Evolutionary conservation across 2,329 filamentous ascomycete species (phyloP).

Genomic region (Fusarium sp.): DNA sequence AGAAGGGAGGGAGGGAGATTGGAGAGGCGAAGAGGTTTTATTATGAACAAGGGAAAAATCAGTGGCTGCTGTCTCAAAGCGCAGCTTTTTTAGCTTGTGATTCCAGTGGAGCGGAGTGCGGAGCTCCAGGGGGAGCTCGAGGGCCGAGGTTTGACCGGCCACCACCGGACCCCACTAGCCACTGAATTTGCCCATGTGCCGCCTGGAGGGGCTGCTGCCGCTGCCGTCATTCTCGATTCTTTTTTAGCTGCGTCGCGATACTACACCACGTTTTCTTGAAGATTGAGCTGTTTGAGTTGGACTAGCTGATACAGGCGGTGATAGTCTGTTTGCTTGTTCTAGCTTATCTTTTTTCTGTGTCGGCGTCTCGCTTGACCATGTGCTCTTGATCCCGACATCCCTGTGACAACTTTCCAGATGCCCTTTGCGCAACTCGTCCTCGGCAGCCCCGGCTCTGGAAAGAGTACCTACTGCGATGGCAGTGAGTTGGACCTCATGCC

Average conservation of each 20-base stretch:
- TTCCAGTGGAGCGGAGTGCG: slow-evolving; percentile 21
- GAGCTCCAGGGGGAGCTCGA: slow-evolving; percentile 41
- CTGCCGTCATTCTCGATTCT: slow-evolving; percentile 22
- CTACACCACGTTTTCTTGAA: slow-evolving; percentile 9
- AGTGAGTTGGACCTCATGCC: slow-evolving; percentile 63
- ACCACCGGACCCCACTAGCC: slow-evolving; percentile 27
- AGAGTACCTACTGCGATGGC: slow-evolving; percentile 98
- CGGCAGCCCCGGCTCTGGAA: slow-evolving; percentile 94
- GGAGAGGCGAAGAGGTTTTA: slow-evolving; percentile 36
- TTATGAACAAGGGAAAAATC: slow-evolving; percentile 40
- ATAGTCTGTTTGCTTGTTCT: slow-evolving; percentile 19
- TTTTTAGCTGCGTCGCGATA: slow-evolving; percentile 18
- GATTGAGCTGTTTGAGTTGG: background rate
- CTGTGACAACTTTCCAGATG: slow-evolving; percentile 54
- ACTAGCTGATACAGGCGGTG: slow-evolving; percentile 7
- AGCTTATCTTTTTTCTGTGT: background rate
- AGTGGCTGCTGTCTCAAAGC: slow-evolving; percentile 28
- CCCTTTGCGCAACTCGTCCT: slow-evolving; percentile 83
- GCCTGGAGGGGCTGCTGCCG: slow-evolving; percentile 40
- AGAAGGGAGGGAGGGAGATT: slow-evolving; percentile 15
- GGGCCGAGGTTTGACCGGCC: slow-evolving; percentile 44
- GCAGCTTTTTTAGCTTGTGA: slow-evolving; percentile 47
- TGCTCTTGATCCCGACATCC: slow-evolving; percentile 35
- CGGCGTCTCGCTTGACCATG: slow-evolving; percentile 34
- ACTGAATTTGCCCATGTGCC: slow-evolving; percentile 37